Base-by-base conservation (phyloP, 306 rosid genomes). In the Vicia faba region DNA sequence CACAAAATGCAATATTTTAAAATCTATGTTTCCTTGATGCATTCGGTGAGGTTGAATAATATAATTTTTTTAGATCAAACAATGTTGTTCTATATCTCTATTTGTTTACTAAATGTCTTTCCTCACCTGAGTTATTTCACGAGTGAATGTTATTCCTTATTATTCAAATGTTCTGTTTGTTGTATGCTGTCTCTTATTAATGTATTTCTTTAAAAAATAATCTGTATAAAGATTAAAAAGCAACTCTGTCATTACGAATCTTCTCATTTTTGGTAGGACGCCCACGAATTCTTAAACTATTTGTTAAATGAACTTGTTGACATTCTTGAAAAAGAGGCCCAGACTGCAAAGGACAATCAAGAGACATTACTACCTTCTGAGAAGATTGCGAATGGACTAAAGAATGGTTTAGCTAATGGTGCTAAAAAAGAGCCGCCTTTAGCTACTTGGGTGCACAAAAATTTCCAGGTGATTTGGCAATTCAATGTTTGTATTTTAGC, bases 231-330 rank as follows among this genome's bases (percentile, higher is more conserved):
- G 39, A 45, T 64, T 51, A 23, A 43, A 76, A 56, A 68, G 31
- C 62, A 49, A 69, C 55, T 25, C 44, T 68, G 66, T 73, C 28
- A 60, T 35, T 65, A 23, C 62, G 9, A 64, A 44, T 73, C 26
- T 64, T 72, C 25, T 68, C 49, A 75, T 39, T 45, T 79, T 66
- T 74, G 79, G 83, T 75, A 95, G 99, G 99, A 95, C 78, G 99
- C 99, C 55, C 99, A 95, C 12, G 99, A 95, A 64, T 95, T 95
- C 86, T 83, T 95, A 82, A 95, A 95, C 83, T 95, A 86, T 79
- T 90, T 95, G 92, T 85, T 95, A 60, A 95, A 95, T 55, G 96
- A 95, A 80, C 97, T 95, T 65, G 99, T 95, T 16, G 99, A 95
- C 83, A 95, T 88, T 77, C 84, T 95, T 89, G 99, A 95, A 83